Evolutionary conservation across 75 land plant species (phyloP).

Genomic region (Adiantum capillusveneris): DNA sequence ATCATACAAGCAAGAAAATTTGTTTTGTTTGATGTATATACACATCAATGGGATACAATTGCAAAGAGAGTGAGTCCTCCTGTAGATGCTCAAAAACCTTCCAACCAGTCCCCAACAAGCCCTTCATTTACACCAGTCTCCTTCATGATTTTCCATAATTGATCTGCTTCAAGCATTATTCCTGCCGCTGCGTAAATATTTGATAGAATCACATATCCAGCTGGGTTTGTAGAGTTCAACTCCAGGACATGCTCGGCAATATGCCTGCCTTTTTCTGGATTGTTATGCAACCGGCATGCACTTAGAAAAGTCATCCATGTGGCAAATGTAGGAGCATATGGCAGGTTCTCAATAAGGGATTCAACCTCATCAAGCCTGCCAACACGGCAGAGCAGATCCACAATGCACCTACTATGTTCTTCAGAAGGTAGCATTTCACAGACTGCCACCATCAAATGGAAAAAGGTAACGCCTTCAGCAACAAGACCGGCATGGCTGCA

Average conservation of each 20-base stretch:
- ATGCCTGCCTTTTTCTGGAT: not conserved
- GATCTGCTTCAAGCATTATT: not conserved
- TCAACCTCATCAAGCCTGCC: constrained; percentile 8
- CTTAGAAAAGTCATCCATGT: constrained; percentile 9
- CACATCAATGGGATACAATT: too few relatives aligned
- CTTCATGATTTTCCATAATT: constrained; percentile 1
- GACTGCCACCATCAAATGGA: not conserved
- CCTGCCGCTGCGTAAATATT: constrained; percentile 7
- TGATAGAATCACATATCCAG: constrained; percentile 10
- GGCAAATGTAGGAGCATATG: not conserved
- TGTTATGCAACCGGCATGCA: constrained; percentile 10
- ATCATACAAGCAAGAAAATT: too few relatives aligned
- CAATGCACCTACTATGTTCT: constrained; percentile 16
- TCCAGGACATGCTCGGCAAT: not conserved
- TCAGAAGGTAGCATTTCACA: constrained; percentile 1
- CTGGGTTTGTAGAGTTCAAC: constrained; percentile 1
- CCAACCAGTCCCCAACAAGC: too few relatives aligned
- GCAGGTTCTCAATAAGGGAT: constrained; percentile 5
- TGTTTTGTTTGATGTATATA: too few relatives aligned
- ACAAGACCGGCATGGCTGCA: constrained; percentile 15
- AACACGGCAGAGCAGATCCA: constrained; percentile 15
- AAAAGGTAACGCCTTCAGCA: not conserved
- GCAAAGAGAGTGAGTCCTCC: too few relatives aligned
- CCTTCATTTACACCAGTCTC: not conserved
- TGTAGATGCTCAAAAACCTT: too few relatives aligned